Conservation (phyloP, 805 yeast genomes). For the Candida germanica region DNA sequence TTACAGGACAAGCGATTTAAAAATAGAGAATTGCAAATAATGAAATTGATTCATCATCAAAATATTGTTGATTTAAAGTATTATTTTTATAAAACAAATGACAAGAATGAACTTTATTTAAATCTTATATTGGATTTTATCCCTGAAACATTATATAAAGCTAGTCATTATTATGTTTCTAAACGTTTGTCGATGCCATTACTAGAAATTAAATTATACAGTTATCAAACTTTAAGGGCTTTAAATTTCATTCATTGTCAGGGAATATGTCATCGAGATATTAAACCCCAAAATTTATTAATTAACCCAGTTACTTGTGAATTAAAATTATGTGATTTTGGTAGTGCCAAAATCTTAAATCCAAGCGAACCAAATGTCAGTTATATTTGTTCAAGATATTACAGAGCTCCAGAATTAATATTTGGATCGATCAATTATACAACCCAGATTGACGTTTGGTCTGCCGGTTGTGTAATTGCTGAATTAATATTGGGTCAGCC, state of each 20-base stretch:
- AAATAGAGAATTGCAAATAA: slow-evolving; percentile 91
- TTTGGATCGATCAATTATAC: slow-evolving; percentile 97
- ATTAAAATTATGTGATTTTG: slow-evolving; percentile 93
- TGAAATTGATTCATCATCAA: slow-evolving; percentile 83
- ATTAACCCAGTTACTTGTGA: slow-evolving; percentile 84
- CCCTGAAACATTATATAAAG: slow-evolving; percentile 94
- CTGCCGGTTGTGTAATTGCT: slow-evolving; percentile 98
- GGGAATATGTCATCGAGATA: slow-evolving; percentile 90
- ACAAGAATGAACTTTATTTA: slow-evolving; percentile 75
- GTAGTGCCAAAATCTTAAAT: slow-evolving; percentile 86
- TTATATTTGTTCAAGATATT: slow-evolving; percentile 93
- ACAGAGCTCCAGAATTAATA: slow-evolving; percentile 95
- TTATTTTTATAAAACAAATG: slow-evolving; percentile 74
- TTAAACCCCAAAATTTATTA: slow-evolving; percentile 84
- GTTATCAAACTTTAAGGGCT: slow-evolving; percentile 74
- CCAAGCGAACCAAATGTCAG: slow-evolving; percentile 94
- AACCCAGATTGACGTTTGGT: slow-evolving; percentile 96
- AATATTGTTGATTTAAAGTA: slow-evolving; percentile 86
- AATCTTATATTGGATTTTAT: slow-evolving; percentile 87
- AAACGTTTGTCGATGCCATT: slow-evolving; percentile 80
- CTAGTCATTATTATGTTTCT: slow-evolving; percentile 77
- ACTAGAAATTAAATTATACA: slow-evolving; percentile 81
- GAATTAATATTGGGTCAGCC: slow-evolving; percentile 95
- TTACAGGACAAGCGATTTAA: slow-evolving; percentile 92
- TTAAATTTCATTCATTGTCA: slow-evolving; percentile 72